A percentile compares a stretch with the other conserved stretches of the same genome.
Conservation (phyloP, 1,139 yeast genomes). For the Debaryomyces sp. region DNA sequence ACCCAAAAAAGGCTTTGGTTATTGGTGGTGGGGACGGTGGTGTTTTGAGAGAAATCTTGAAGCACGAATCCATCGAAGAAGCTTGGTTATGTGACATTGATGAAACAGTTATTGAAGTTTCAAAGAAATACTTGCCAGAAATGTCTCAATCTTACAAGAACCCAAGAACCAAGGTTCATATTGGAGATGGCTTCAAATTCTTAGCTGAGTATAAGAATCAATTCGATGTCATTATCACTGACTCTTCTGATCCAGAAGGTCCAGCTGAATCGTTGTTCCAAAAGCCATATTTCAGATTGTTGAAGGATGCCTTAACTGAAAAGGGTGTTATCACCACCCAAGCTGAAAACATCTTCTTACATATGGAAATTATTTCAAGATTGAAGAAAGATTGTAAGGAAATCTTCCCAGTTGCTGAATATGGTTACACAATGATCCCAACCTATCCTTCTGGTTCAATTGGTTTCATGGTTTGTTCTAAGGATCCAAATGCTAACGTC, state of each 20-base stretch:
- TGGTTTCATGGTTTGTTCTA: conserved; percentile 91
- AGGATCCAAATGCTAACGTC: conserved; percentile 66
- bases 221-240: conserved; percentile 91
- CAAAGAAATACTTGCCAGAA: conserved; percentile 81
- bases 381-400: conserved; percentile 73
- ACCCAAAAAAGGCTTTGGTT: conserved; percentile 86
- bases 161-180: conserved; percentile 80
- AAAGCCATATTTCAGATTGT: conserved; percentile 79
- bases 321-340: conserved; percentile 91
- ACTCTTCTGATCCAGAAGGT: conserved; percentile 96
- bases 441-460: conserved; percentile 94
- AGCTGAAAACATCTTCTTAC: conserved; percentile 90
- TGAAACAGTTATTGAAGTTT: conserved; percentile 80
- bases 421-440: conserved; percentile 87
- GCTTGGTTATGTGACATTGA: conserved; percentile 93
- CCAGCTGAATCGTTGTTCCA: conserved; percentile 92
- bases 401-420: conserved; percentile 87
- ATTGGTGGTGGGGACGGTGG: conserved; percentile 99
- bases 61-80: conserved; percentile 79
- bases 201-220: conserved; percentile 68
- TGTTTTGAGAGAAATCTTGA: conserved; percentile 87
- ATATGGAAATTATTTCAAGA: conserved; percentile 74
- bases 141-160: conserved; percentile 80
- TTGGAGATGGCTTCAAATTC: conserved; percentile 93
- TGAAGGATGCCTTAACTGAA: conserved; percentile 77